These are phyloP conservation scores for Penicillium odoratum DNA, from an alignment of 495 filamentous ascomycete genomes.

Conservation along the genomic window DNA sequence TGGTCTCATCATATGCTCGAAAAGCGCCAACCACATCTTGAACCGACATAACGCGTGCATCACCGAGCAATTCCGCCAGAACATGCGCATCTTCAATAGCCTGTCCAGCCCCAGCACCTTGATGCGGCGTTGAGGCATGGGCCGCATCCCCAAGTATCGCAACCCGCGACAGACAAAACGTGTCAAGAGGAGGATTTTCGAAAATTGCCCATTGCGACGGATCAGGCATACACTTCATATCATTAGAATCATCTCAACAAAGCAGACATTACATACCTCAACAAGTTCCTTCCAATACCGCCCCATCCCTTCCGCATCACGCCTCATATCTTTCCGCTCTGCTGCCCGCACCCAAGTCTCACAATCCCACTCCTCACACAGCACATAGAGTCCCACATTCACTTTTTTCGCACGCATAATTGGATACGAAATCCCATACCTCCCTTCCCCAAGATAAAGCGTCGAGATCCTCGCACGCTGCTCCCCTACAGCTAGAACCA, in stretches of 20 bases:
- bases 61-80: slow-evolving; percentile 55
- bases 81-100: slow-evolving; percentile 68
- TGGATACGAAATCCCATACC: slow-evolving; percentile 64
- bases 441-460: slow-evolving; percentile 58
- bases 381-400: slow-evolving; percentile 56
- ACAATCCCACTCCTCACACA: slow-evolving; percentile 46
- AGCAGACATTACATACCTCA: slow-evolving; percentile 23
- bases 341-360: slow-evolving; percentile 58
- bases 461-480: slow-evolving; percentile 50
- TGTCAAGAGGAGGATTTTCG: slow-evolving; percentile 55
- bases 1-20: slow-evolving; percentile 58
- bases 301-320: slow-evolving; percentile 57
- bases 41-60: slow-evolving; percentile 23
- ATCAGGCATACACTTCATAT: slow-evolving; percentile 34
- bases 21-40: slow-evolving; percentile 49
- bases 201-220: slow-evolving; percentile 64
- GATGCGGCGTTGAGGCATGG: slow-evolving; percentile 68
- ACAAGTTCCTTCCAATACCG: slow-evolving; percentile 46
- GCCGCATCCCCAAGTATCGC: slow-evolving; percentile 69
- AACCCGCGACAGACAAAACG: slow-evolving; percentile 54
- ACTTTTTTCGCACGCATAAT: slow-evolving; percentile 63
- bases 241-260: not conserved
- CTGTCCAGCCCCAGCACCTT: slow-evolving; percentile 67
- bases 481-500: slow-evolving; percentile 53
- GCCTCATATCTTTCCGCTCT: slow-evolving; percentile 54